These are phyloP conservation scores for Nemania sp. DNA, from an alignment of 2,329 filamentous ascomycete species.

Conservation along the genomic window DNA sequence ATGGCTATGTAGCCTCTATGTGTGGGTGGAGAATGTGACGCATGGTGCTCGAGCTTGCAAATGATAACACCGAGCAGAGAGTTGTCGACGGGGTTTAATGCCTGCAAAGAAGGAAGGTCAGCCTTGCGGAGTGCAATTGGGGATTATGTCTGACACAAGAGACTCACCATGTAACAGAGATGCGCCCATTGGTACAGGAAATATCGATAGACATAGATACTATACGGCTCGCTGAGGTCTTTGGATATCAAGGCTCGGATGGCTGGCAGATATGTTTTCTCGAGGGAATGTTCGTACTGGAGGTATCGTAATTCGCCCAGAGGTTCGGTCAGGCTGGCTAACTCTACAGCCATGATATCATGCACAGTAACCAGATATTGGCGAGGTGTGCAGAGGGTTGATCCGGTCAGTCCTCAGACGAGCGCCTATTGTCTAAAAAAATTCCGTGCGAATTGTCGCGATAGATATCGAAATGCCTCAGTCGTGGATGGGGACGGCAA, in stretches of 20 bases:
- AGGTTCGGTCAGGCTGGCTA: constrained; percentile 35
- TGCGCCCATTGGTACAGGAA: constrained; percentile 98
- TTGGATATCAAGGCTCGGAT: constrained; percentile 94
- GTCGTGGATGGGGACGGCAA: neutral
- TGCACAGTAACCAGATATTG: constrained; percentile 1
- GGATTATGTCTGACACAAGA: constrained; percentile 3
- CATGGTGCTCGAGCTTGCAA: constrained; percentile 90
- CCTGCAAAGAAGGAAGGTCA: constrained; percentile 45
- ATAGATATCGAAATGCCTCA: neutral
- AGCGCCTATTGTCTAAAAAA: neutral
- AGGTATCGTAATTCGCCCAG: constrained; percentile 59
- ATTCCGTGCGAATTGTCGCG: neutral
- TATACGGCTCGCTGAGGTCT: constrained; percentile 96
- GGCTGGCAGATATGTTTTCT: constrained; percentile 72
- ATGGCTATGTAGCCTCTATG: constrained; percentile 96
- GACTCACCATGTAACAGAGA: constrained; percentile 85
- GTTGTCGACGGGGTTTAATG: constrained; percentile 60
- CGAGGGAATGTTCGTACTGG: constrained; percentile 64
- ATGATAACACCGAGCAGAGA: constrained; percentile 87
- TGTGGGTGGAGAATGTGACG: constrained; percentile 73
- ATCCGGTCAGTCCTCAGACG: neutral
- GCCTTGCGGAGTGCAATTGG: neutral
- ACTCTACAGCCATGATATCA: constrained; percentile 41
- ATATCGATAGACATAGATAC: constrained; percentile 98
- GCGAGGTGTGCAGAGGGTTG: neutral